These are phyloP conservation scores for Alternaria atra DNA, from an alignment of 2,329 filamentous ascomycete species.

Conservation along the genomic window DNA sequence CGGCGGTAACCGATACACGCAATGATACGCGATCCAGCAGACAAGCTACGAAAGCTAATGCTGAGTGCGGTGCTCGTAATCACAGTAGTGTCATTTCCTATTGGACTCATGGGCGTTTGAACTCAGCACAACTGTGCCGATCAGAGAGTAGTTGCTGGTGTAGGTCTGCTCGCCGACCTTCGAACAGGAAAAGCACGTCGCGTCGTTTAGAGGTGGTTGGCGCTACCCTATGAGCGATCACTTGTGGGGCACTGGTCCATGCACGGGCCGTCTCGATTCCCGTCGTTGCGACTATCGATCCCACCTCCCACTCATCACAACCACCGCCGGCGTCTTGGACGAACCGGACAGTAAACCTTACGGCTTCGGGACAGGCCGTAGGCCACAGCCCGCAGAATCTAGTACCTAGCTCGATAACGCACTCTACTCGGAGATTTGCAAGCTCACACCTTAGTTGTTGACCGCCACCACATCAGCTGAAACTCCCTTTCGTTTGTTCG, in stretches of 20 bases:
- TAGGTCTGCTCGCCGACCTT: constrained; percentile 7
- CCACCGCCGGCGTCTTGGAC: constrained; percentile 2
- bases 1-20: not conserved
- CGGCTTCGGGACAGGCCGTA: constrained; percentile 14
- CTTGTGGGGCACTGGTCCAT: not conserved
- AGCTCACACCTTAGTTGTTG: constrained; percentile 1
- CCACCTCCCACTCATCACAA: not conserved
- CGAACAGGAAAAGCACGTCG: constrained; percentile 14
- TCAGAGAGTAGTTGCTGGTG: constrained; percentile 5
- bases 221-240: constrained; percentile 6
- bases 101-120: not conserved
- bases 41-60: not conserved
- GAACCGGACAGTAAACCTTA: constrained; percentile 7
- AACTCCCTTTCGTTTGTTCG: not conserved
- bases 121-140: not conserved
- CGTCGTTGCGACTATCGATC: constrained; percentile 11
- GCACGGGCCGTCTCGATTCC: not conserved
- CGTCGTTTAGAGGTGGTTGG: not conserved
- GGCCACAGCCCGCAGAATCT: not conserved
- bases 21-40: not conserved
- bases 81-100: not conserved
- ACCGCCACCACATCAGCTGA: constrained; percentile 7
- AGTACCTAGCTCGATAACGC: not conserved
- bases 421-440: constrained; percentile 3
- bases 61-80: not conserved